Evolutionary conservation across 768 basidiomycete genomes (phyloP), one percentile per base, ranked within the genome.

Genomic region (Pholiota conissans): DNA sequence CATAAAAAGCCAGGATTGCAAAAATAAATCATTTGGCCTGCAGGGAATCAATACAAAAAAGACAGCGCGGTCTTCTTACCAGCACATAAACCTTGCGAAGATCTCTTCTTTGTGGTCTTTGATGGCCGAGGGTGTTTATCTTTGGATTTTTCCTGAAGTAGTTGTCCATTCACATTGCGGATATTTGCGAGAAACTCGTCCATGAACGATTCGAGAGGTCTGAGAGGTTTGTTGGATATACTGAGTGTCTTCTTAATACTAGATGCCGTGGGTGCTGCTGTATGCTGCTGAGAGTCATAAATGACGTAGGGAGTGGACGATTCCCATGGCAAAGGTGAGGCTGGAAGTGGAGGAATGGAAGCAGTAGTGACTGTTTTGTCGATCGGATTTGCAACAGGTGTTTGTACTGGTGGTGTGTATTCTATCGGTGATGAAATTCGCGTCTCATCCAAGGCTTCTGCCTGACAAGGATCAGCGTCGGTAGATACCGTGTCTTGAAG

Each of bases 121-220:
- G 55, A 49, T 29, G 46, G 47, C 46, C 55, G 35, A 39, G 46
- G 27, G 37, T 22, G 27, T 53, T 46, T 42, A 35, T 51, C 49
- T 30, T 35, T 22, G n/a, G 20, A n/a, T 30, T 29, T 18, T 30
- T n/a, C 34, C 16, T 14, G 7, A 4, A 10, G n/a, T 11, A 14
- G 16, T 16, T 45, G 51, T 16, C 40, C 50, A 16, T 67, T 70
- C 8, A 69, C 72, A 39, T 58, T 61, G 4, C 74, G 74, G 3
- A 73, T 70, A 26, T 70, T 75, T 55, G 73, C 72, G 18, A 75
- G 53, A 45, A 78, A 74, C 14, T 59, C 63, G 46, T 72, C 70
- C 37, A 78, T 66, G 46, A 74, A 72, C 10, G 71, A 72, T 11
- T 59, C 71, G 14, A 76, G 70, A 2, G 75, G 71, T 52, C 67